phyloP scores from a whole-genome alignment of 2,329 filamentous ascomycete species.

The Penicillium expansum region DNA sequence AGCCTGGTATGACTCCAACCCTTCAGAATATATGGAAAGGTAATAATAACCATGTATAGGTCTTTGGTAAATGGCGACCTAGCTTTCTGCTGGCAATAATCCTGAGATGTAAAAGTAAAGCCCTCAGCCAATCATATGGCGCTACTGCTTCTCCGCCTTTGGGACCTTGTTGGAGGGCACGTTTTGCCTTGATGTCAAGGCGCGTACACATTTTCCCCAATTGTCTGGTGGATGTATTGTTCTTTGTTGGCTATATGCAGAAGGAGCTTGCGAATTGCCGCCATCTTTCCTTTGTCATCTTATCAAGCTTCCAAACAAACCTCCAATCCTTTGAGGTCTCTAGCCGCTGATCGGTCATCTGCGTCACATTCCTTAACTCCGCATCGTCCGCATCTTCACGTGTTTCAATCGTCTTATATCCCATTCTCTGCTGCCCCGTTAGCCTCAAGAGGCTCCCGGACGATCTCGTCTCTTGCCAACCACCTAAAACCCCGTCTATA shows the following conservation, averaged over 20 bases:
- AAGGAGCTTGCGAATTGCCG: constrained; percentile 31
- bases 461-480: constrained; percentile 10
- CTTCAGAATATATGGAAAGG: neutral
- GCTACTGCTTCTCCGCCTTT: neutral
- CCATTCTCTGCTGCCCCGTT: constrained; percentile 8
- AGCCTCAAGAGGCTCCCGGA: constrained; percentile 15
- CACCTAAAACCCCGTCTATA: constrained; percentile 8
- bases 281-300: neutral
- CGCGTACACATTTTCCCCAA: constrained; percentile 9
- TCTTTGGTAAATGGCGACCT: neutral
- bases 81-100: neutral
- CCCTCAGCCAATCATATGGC: neutral
- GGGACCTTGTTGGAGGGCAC: neutral
- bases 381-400: constrained; percentile 7
- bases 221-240: constrained; percentile 35
- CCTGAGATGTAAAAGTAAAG: neutral
- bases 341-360: constrained; percentile 9
- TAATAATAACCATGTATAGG: neutral
- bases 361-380: constrained; percentile 13
- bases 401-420: neutral
- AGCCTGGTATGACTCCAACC: neutral
- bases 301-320: neutral
- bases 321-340: constrained; percentile 2
- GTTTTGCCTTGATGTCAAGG: constrained; percentile 1
- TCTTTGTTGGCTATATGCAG: constrained; percentile 28